Base-by-base conservation (phyloP, 495 filamentous ascomycete genomes). In the Xylaria intraflava region DNA sequence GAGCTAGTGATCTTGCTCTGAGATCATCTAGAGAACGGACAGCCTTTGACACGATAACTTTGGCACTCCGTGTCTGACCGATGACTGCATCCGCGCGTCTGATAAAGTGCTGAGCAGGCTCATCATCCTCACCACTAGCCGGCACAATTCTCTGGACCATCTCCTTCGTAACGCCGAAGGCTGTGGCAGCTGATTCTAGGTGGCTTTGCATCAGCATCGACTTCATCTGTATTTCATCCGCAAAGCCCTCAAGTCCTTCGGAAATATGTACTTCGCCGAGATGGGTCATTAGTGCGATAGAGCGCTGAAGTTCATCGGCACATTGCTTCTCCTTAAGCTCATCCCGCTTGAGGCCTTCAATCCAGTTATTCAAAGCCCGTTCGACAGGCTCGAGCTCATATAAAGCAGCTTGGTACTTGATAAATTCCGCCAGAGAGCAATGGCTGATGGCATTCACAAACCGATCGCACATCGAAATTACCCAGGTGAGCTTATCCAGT, bases 341-440 rank as follows among this genome's bases (percentile, higher is more conserved):
- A 58, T 96, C 90, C 46, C 83, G 83, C 55, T 87, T 83, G 44
- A 95, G 62, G 2, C 77, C 78, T 36, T 96, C 90, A 56, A 97
- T 84, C 85, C 91, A 96, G 26, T 80, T 81, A 60, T 96, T 94
- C 35, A 97, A 69, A 1, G 88, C 88, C 31, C 89, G 77, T 69
- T 98, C 93, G 12, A 97, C 90, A 2, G 92, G 91, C 65, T 95
- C 90, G 56, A 97, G 75, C 62, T 97, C 93, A 60, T 91, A 89
- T 40, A 92, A 65, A 6, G 90, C 85, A 26, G 79, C 83, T 58
- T 88, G 85, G 57, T 86, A 88, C 53, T 72, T 79, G 41, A 71
- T 75, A 66, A 97, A 97, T 55, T 87, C 78, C 52, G 90, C 87
- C 2, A 86, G 66, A 5, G 83, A 83, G 68, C 88, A 95, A 51